A percentile compares a stretch with the other conserved stretches of the same genome.
phyloP scores from a whole-genome alignment of 106 monocot species.

The Phalaenopsis equestris region DNA sequence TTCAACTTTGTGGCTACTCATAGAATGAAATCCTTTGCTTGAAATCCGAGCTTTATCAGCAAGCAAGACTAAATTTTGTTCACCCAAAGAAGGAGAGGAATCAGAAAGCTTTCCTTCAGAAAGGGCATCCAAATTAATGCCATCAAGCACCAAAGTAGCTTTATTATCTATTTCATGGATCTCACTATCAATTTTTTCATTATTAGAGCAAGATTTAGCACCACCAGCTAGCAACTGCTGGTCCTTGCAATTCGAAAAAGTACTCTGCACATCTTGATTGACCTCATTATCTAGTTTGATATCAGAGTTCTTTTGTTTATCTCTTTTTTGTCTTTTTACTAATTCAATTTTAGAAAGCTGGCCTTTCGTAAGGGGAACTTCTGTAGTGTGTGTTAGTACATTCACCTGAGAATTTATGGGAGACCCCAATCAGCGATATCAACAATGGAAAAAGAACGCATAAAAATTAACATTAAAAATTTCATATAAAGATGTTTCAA shows the following conservation, averaged over 20 bases:
- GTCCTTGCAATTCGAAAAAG: neutral
- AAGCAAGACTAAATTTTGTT: neutral
- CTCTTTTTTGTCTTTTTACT: constrained; percentile 16
- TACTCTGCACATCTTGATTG: too few relatives aligned
- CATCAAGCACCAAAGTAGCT: neutral
- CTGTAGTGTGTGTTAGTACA: constrained; percentile 34
- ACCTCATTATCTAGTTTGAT: neutral
- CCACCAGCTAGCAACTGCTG: neutral
- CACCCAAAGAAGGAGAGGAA: neutral
- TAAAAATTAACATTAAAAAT: neutral
- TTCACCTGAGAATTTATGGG: constrained; percentile 28
- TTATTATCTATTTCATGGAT: neutral
- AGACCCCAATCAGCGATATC: neutral
- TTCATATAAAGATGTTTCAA: neutral
- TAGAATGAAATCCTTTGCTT: neutral
- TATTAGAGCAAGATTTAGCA: neutral
- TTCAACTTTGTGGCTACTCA: neutral
- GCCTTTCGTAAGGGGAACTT: constrained; percentile 5
- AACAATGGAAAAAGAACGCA: neutral
- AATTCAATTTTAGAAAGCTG: constrained; percentile 12
- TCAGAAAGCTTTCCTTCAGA: neutral
- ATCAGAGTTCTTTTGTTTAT: constrained; percentile 11
- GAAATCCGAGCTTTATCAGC: neutral
- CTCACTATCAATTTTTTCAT: neutral
- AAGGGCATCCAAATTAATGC: neutral